Evolutionary conservation across 495 filamentous ascomycete genomes (phyloP), one percentile per base, ranked within the genome.

Genomic region (Hyaloscypha variabilis): DNA sequence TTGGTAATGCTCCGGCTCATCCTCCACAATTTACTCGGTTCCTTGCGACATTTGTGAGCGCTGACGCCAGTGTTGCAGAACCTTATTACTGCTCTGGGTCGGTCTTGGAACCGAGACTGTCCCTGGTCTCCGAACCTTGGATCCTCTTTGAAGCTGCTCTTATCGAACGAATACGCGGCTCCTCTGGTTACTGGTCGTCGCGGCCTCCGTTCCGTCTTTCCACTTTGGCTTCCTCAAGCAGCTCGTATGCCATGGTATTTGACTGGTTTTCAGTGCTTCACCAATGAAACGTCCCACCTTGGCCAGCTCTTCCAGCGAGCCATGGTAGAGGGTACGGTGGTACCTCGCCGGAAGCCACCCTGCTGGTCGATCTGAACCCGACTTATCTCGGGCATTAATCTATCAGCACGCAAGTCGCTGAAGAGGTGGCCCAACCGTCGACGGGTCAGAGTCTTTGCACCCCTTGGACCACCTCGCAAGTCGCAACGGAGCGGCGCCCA

Each of bases 21-120:
- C 28, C 57, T 60, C 59, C 26, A 58, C 31, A 34, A 34, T 8
- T n/a, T 23, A 51, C 31, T 50, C 13, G 46, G 23, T 46, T 50
- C 59, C 24, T 62, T 62, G 59, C 59, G 59, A 62, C 59, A 62
- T 62, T 29, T n/a, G 14, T 54, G 51, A 24, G 51, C 23, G 26
- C 51, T 54, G 51, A 54, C 51, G 51, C 51, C 51, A 54, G 51
- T 17, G 51, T 29, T 11, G 51, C 51, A 6, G 51, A 29, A 29
- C 8, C 51, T n/a, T 51, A 25, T 54, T 29, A 23, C 49, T 60
- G 30, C n/a, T 23, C 57, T 60, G 57, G 28, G 10, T 54, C 51
- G 26, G 21, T 54, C 51, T 23, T 24, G 2, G 51, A 54, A 28
- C 51, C 26, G 3, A 23, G 19, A 13, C 25, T 26, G 23, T 54